A percentile compares a stretch with the other conserved stretches of the same genome.
Evolutionary conservation across 768 basidiomycete genomes (phyloP).

Genomic region (Galerina marginata): DNA sequence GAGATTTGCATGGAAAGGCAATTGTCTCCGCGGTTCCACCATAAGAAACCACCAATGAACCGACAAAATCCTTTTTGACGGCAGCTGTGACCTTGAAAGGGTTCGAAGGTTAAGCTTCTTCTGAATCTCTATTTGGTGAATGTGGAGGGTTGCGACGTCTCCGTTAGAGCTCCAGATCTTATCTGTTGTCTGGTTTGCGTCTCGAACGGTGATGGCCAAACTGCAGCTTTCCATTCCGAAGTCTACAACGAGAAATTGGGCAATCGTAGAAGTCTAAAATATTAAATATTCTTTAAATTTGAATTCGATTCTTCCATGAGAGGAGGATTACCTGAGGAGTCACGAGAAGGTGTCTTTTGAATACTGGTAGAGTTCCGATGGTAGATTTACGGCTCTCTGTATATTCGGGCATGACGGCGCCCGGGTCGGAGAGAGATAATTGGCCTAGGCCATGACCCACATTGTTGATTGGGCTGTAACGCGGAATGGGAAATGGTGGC

Average conservation of each 20-base stretch:
- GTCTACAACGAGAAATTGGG: constrained; percentile 34
- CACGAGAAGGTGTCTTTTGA: too few relatives aligned
- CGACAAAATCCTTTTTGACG: background rate
- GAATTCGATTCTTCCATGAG: too few relatives aligned
- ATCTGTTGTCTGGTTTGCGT: constrained; percentile 11
- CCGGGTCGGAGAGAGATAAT: too few relatives aligned
- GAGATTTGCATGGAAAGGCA: constrained; percentile 7
- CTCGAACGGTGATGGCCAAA: constrained; percentile 25
- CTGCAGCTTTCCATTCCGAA: constrained; percentile 38
- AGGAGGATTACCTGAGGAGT: too few relatives aligned
- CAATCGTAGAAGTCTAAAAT: constrained; percentile 29
- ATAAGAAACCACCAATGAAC: background rate
- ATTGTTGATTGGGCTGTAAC: too few relatives aligned
- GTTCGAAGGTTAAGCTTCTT: background rate
- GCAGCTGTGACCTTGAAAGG: constrained; percentile 7
- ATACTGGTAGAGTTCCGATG: too few relatives aligned
- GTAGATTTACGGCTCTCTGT: too few relatives aligned
- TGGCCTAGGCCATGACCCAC: too few relatives aligned
- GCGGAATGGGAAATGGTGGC: too few relatives aligned
- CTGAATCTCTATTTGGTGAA: background rate
- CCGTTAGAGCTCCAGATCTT: background rate
- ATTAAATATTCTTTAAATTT: too few relatives aligned
- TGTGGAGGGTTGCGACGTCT: background rate
- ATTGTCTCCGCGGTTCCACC: constrained; percentile 3
- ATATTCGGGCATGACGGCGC: too few relatives aligned